Evolutionary conservation across 1,284 basidiomycete genomes (phyloP).

Genomic region (Schizophyllum commune): DNA sequence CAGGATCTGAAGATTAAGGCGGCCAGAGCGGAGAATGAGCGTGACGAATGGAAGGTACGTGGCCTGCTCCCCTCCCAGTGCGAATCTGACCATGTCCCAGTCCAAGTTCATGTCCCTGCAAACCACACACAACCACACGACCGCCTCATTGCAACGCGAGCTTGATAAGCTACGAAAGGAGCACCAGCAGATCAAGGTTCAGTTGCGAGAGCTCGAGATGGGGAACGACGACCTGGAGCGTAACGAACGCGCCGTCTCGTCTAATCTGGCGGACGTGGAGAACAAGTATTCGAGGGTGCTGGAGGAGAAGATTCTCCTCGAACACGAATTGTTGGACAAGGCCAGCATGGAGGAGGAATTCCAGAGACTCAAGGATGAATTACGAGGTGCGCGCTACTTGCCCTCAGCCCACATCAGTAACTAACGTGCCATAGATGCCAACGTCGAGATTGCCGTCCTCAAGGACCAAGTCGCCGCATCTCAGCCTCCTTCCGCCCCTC

Average conservation of each 20-base stretch:
- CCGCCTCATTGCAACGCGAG: constrained; percentile 81
- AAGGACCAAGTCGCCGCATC: constrained; percentile 58
- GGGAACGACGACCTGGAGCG: constrained; percentile 94
- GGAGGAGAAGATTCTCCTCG: constrained; percentile 94
- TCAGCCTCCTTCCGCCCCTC: constrained; percentile 18
- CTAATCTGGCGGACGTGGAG: constrained; percentile 89
- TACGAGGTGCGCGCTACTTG: constrained; percentile 58
- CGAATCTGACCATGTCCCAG: constrained; percentile 30
- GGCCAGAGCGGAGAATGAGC: constrained; percentile 67
- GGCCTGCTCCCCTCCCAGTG: constrained; percentile 5
- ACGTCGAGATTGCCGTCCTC: constrained; percentile 77
- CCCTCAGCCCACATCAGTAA: constrained; percentile 7
- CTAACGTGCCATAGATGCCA: constrained; percentile 53
- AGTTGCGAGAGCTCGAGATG: constrained; percentile 87
- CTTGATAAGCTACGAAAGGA: constrained; percentile 80
- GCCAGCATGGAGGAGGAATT: constrained; percentile 86
- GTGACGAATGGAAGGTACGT: constrained; percentile 89
- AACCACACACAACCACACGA: constrained; percentile 84
- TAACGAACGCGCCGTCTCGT: constrained; percentile 86
- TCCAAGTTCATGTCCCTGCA: constrained; percentile 84
- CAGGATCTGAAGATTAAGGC: constrained; percentile 74
- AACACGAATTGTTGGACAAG: constrained; percentile 94
- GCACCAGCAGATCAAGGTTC: constrained; percentile 71
- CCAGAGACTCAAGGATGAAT: constrained; percentile 89
- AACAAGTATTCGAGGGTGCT: constrained; percentile 84